These are phyloP conservation scores for Saccharomyces hybrid DNA, from an alignment of 1,139 yeast genomes.

Conservation along the genomic window DNA sequence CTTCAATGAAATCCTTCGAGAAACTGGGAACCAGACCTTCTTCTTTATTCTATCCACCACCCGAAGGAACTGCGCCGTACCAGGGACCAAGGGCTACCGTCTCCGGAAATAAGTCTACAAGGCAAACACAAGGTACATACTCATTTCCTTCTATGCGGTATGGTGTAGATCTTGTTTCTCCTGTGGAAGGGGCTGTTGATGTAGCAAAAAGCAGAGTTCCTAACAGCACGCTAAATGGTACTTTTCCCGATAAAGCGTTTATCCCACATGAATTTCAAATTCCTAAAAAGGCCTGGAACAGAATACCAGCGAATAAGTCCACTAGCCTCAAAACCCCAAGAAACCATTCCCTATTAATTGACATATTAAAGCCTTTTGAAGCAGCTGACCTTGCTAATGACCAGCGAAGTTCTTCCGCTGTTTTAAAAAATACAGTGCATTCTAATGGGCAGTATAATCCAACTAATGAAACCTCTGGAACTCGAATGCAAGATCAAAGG, in stretches of 20 bases:
- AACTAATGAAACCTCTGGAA: background rate
- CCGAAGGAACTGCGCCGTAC: background rate
- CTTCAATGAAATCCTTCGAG: background rate
- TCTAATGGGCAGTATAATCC: background rate
- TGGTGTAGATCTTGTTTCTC: conserved; percentile 11
- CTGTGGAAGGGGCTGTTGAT: conserved; percentile 17
- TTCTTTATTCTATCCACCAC: background rate
- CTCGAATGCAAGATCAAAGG: background rate
- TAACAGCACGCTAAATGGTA: background rate
- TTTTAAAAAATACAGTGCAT: background rate
- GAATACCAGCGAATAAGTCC: background rate
- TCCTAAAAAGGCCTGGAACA: conserved; percentile 7
- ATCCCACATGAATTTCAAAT: conserved; percentile 11
- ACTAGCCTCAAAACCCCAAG: background rate
- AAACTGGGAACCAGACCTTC: background rate
- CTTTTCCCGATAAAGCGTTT: conserved; percentile 2
- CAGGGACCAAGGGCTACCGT: background rate
- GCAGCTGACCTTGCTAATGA: background rate
- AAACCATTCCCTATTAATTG: background rate
- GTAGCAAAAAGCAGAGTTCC: conserved; percentile 13
- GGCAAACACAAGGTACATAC: background rate
- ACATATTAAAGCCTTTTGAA: background rate
- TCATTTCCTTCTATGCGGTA: conserved; percentile 6
- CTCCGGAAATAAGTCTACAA: background rate
- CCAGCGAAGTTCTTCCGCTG: background rate